A percentile compares a stretch with the other conserved stretches of the same genome.
phyloP scores from a whole-genome alignment of 768 basidiomycete species.

The Boletus speciosus region DNA sequence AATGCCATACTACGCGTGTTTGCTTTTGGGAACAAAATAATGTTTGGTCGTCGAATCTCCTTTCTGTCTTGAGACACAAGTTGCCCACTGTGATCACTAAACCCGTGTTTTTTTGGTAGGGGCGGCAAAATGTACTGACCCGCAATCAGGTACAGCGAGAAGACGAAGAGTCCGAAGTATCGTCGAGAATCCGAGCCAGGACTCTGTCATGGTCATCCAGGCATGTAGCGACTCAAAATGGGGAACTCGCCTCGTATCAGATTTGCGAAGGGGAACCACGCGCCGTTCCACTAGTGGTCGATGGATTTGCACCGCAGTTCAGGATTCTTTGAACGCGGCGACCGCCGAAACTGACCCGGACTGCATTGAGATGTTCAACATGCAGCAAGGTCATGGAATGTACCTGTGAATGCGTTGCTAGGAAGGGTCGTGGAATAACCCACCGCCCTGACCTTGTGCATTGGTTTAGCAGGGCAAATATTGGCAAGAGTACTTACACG shows the following conservation, averaged over 20 bases:
- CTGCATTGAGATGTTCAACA: not conserved
- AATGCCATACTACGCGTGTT: not conserved
- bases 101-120: not conserved
- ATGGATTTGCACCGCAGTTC: constrained; percentile 15
- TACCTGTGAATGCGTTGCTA: not conserved
- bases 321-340: constrained; percentile 3
- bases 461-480: not conserved
- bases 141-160: not conserved
- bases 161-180: not conserved
- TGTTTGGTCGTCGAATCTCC: not conserved
- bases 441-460: not conserved
- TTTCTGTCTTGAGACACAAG: not conserved
- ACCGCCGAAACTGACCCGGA: not conserved
- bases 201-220: not conserved
- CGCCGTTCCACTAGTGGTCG: not conserved
- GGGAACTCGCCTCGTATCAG: constrained; percentile 21
- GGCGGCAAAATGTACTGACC: not conserved
- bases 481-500: not conserved
- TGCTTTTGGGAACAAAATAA: not conserved
- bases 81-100: not conserved
- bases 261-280: constrained; percentile 9
- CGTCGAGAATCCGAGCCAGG: constrained; percentile 8
- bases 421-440: not conserved
- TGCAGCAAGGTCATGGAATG: not conserved
- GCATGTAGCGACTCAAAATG: not conserved